These are phyloP conservation scores for Fusarium chuoi DNA, from an alignment of 2,329 filamentous ascomycete species.

Conservation along the genomic window DNA sequence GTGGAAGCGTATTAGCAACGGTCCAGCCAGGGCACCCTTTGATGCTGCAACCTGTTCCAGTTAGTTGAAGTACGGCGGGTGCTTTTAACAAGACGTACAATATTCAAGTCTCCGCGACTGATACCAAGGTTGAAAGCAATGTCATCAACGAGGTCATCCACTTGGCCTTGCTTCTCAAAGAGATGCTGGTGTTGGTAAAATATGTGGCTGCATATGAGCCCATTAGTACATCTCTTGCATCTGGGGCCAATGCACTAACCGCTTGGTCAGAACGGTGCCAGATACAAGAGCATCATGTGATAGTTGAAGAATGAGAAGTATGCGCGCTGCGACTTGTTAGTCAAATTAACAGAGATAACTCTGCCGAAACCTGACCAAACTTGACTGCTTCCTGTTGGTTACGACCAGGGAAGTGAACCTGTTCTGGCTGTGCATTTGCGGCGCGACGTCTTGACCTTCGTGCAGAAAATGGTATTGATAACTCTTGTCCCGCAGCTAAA, in stretches of 20 bases:
- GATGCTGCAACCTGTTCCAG: conserved; percentile 71
- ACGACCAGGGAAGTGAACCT: conserved; percentile 59
- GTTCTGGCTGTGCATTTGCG: conserved; percentile 20
- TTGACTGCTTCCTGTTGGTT: conserved; percentile 59
- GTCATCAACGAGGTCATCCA: conserved; percentile 79
- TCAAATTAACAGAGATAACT: background rate
- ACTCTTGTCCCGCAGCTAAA: conserved; percentile 39
- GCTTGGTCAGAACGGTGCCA: conserved; percentile 68
- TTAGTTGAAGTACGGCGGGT: conserved; percentile 8
- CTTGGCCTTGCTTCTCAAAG: conserved; percentile 74
- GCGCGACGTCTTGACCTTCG: conserved; percentile 29
- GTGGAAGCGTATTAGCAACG: conserved; percentile 57
- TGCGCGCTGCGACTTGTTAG: conserved; percentile 55
- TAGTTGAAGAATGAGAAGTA: conserved; percentile 68
- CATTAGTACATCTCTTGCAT: background rate
- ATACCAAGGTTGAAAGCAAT: conserved; percentile 76
- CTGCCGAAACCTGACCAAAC: conserved; percentile 56
- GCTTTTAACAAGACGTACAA: conserved; percentile 61
- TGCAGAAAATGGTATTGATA: conserved; percentile 43
- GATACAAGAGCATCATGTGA: conserved; percentile 68
- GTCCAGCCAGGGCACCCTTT: conserved; percentile 76
- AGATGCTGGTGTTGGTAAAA: conserved; percentile 81
- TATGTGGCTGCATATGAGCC: conserved; percentile 67
- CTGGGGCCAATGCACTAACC: conserved; percentile 54
- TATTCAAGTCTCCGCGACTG: conserved; percentile 72